phyloP scores from a whole-genome alignment of 148 eudicot genomes.

The Rhododendron simsii region DNA sequence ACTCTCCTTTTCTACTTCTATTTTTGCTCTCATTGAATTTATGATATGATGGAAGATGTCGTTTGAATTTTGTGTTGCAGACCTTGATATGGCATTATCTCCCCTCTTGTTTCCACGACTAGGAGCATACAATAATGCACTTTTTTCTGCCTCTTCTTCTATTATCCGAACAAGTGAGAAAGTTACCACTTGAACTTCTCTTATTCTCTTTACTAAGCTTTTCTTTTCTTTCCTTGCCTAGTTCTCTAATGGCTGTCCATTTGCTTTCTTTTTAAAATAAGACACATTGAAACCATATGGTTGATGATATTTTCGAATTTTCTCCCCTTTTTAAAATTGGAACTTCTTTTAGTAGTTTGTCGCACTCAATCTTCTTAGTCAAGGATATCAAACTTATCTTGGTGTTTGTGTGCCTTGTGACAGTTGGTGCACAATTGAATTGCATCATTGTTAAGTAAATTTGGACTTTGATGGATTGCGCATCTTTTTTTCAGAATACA shows the following conservation, averaged over 20 bases:
- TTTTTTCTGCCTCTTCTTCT: too few species aligned
- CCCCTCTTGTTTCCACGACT: too few species aligned
- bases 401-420: not conserved
- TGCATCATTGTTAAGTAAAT: too few species aligned
- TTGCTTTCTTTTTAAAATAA: not conserved
- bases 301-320: not conserved
- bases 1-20: not conserved
- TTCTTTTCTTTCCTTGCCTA: not conserved
- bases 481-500: too few species aligned
- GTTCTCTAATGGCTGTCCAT: not conserved
- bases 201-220: not conserved
- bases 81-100: not conserved
- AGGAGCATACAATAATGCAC: too few species aligned
- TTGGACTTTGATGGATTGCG: too few species aligned
- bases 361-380: not conserved
- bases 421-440: conserved; percentile 35
- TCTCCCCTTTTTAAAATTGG: too few species aligned
- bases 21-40: not conserved
- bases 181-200: not conserved
- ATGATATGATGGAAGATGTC: not conserved
- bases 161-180: not conserved
- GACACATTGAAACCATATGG: not conserved
- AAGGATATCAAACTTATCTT: not conserved
- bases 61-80: not conserved
- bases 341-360: not conserved